These are phyloP conservation scores for Anisodus acutangulus DNA, from an alignment of 257 asterid species.

Conservation along the genomic window DNA sequence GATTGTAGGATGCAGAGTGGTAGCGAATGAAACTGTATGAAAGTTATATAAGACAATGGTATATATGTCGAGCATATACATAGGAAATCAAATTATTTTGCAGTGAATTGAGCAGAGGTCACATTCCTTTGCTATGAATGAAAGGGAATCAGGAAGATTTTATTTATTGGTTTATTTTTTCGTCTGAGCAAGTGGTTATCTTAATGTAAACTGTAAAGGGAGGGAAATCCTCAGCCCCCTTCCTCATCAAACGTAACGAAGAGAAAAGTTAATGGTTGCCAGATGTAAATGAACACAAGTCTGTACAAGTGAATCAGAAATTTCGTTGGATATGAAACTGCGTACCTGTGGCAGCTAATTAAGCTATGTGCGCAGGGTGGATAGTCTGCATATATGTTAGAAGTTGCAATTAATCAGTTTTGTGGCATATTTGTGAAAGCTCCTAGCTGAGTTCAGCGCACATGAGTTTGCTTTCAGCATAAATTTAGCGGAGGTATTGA, in stretches of 20 bases:
- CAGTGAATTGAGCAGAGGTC: conserved; percentile 3
- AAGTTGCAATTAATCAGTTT: no score
- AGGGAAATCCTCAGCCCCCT: neutral
- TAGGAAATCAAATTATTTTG: conserved; percentile 20
- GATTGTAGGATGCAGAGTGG: conserved; percentile 29
- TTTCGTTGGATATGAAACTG: no score
- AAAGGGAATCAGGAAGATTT: conserved; percentile 12
- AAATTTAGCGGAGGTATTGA: no score
- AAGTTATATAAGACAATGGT: conserved; percentile 21
- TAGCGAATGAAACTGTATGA: conserved; percentile 27
- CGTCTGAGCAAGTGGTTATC: neutral
- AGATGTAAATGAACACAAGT: neutral
- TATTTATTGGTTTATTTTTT: neutral
- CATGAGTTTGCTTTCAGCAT: no score
- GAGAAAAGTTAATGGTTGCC: neutral
- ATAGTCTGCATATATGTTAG: no score
- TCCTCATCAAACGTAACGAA: no score
- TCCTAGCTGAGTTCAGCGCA: no score
- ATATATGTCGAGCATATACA: conserved; percentile 27
- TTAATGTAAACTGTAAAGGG: neutral
- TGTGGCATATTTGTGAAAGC: no score
- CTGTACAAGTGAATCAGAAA: no score
- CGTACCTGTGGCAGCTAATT: no score
- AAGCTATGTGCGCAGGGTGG: no score
- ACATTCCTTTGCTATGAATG: conserved; percentile 4